Evolutionary conservation across 2,329 filamentous ascomycete species (phyloP).

Genomic region (Magnaporthiopsis incrustans): DNA sequence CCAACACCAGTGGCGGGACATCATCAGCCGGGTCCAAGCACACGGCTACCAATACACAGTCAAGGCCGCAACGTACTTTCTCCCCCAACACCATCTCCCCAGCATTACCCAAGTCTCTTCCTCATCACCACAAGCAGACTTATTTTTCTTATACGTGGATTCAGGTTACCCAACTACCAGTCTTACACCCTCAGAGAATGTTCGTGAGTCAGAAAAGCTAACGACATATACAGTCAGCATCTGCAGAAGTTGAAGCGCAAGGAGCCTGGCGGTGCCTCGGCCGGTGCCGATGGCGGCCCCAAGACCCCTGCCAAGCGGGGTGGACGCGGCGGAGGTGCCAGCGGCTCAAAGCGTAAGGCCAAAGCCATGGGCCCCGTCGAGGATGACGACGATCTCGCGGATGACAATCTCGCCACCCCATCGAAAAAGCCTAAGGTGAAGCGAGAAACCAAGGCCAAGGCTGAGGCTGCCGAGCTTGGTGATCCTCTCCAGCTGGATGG

Average conservation of each 20-base stretch:
- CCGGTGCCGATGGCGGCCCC: neutral
- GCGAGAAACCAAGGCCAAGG: neutral
- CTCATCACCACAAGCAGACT: neutral
- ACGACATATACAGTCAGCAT: constrained; percentile 21
- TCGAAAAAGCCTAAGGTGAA: neutral
- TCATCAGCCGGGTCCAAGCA: constrained; percentile 17
- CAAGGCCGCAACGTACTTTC: constrained; percentile 21
- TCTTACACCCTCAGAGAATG: neutral
- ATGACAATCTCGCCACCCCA: neutral
- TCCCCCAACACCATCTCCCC: too few species aligned
- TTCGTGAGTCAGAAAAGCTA: constrained; percentile 6
- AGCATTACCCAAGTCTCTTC: neutral
- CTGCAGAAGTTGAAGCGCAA: constrained; percentile 26
- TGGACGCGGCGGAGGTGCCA: neutral
- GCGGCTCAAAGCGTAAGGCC: neutral
- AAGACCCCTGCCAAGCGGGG: neutral
- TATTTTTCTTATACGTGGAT: too few species aligned
- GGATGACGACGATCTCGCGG: neutral
- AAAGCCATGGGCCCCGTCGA: too few species aligned
- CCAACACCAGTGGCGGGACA: constrained; percentile 16
- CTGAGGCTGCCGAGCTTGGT: neutral
- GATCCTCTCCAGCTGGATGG: neutral
- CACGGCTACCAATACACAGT: constrained; percentile 18
- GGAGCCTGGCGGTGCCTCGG: constrained; percentile 11
- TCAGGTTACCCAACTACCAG: too few species aligned